Conservation (phyloP, 1,284 basidiomycete genomes). For the Apiotrichum domesticum region DNA sequence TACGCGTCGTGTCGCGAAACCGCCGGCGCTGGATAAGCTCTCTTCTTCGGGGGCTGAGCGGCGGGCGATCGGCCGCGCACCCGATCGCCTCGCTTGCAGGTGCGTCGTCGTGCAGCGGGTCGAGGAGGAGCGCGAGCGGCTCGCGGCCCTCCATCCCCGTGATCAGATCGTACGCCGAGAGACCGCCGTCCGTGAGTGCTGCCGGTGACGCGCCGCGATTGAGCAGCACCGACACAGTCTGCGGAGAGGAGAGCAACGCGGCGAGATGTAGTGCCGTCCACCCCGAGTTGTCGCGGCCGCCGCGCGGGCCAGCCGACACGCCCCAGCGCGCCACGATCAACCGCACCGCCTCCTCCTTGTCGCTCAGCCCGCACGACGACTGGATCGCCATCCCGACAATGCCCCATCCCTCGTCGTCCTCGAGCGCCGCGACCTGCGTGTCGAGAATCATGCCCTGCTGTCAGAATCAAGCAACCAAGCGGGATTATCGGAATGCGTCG, state of each 20-base stretch:
- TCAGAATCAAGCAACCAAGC: too few relatives aligned
- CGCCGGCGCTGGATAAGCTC: conserved; percentile 49
- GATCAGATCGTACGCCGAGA: conserved; percentile 79
- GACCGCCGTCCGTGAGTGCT: conserved; percentile 62
- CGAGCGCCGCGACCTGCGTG: conserved; percentile 34
- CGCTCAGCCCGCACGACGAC: conserved; percentile 64
- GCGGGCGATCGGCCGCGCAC: not conserved
- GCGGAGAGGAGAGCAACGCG: conserved; percentile 78
- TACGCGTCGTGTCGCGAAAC: conserved; percentile 59
- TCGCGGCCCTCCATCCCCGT: conserved; percentile 70
- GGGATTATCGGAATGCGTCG: too few relatives aligned
- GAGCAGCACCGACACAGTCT: conserved; percentile 83
- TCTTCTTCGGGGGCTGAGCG: conserved; percentile 17
- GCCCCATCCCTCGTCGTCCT: conserved; percentile 77
- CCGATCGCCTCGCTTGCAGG: conserved; percentile 4
- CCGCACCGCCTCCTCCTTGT: conserved; percentile 79
- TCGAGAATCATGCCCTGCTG: conserved; percentile 30
- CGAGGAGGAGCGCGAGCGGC: conserved; percentile 71
- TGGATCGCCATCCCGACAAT: conserved; percentile 72
- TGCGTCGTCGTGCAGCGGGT: conserved; percentile 30
- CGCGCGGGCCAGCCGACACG: conserved; percentile 25
- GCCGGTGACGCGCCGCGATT: conserved; percentile 82
- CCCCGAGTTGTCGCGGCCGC: conserved; percentile 56
- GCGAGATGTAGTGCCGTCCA: conserved; percentile 97
- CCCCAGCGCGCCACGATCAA: conserved; percentile 72